These are phyloP conservation scores for Saccharomycopsis fibuligera DNA, from an alignment of 805 yeast species.

Conservation along the genomic window DNA sequence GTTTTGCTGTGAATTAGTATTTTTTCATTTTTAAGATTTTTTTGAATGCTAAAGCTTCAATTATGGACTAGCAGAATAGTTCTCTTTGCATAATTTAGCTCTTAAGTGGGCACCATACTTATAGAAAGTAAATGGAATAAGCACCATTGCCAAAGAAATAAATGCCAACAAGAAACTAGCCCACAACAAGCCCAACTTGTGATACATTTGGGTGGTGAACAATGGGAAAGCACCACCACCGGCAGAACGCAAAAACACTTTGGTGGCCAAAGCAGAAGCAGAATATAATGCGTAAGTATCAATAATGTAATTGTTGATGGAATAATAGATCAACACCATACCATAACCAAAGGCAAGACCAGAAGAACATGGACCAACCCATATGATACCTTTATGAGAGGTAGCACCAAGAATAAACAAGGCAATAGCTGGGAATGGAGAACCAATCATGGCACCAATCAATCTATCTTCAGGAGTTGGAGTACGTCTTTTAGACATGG, in stretches of 20 bases:
- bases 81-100: conserved; percentile 59
- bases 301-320: conserved; percentile 77
- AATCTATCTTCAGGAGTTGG: conserved; percentile 79
- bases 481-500: conserved; percentile 43
- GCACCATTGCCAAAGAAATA: conserved; percentile 69
- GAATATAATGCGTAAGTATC: conserved; percentile 83
- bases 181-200: conserved; percentile 69
- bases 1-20: background rate
- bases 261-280: conserved; percentile 75
- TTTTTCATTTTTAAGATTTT: background rate
- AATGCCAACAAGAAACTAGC: conserved; percentile 76
- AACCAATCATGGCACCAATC: conserved; percentile 75
- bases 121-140: conserved; percentile 66
- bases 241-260: conserved; percentile 71
- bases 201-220: conserved; percentile 77
- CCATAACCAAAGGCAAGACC: conserved; percentile 80
- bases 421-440: conserved; percentile 77
- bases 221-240: conserved; percentile 87
- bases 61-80: conserved; percentile 40
- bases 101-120: conserved; percentile 60
- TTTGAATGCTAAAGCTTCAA: background rate
- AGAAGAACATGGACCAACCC: conserved; percentile 75
- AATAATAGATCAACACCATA: conserved; percentile 68
- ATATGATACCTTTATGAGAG: conserved; percentile 58
- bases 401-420: conserved; percentile 79